phyloP scores from a whole-genome alignment of 805 yeast genomes.

The Wickerhamomyces tratensis region DNA sequence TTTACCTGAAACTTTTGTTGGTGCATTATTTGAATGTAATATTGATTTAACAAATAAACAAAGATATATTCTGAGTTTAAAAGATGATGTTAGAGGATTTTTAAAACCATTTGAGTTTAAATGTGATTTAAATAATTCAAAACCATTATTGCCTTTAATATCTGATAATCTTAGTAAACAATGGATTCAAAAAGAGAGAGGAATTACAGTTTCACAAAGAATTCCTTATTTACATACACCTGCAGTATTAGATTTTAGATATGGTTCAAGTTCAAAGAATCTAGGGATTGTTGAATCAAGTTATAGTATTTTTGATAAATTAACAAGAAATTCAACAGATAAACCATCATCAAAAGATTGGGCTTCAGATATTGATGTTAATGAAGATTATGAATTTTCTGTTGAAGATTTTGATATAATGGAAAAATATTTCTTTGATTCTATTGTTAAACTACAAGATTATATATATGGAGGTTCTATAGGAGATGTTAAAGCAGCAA shows the following conservation, averaged over 20 bases:
- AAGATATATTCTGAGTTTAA: constrained; percentile 12
- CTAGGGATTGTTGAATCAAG: constrained; percentile 5
- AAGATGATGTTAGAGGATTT: constrained; percentile 1
- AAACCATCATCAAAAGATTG: constrained; percentile 25
- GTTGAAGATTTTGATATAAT: constrained; percentile 25
- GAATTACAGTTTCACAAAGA: constrained; percentile 21
- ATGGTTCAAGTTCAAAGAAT: constrained; percentile 21
- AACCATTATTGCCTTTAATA: constrained; percentile 46
- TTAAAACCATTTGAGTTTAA: constrained; percentile 13
- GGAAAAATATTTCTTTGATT: constrained; percentile 19
- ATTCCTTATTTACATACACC: constrained; percentile 55
- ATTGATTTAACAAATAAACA: constrained; percentile 20
- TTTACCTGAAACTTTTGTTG: constrained; percentile 51
- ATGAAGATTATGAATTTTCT: constrained; percentile 38
- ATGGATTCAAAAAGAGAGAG: constrained; percentile 29
- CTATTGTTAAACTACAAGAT: constrained; percentile 10
- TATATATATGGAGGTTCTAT: neutral
- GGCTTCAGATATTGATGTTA: constrained; percentile 36
- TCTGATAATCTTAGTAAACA: constrained; percentile 43
- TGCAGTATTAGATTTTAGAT: constrained; percentile 22
- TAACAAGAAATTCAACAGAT: constrained; percentile 7
- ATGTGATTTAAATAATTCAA: constrained; percentile 27
- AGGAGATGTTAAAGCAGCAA: neutral
- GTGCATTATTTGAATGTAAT: constrained; percentile 50
- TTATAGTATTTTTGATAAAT: constrained; percentile 2